These are phyloP conservation scores for Colletotrichum eremochloae DNA, from an alignment of 2,329 filamentous ascomycete species.

Conservation along the genomic window DNA sequence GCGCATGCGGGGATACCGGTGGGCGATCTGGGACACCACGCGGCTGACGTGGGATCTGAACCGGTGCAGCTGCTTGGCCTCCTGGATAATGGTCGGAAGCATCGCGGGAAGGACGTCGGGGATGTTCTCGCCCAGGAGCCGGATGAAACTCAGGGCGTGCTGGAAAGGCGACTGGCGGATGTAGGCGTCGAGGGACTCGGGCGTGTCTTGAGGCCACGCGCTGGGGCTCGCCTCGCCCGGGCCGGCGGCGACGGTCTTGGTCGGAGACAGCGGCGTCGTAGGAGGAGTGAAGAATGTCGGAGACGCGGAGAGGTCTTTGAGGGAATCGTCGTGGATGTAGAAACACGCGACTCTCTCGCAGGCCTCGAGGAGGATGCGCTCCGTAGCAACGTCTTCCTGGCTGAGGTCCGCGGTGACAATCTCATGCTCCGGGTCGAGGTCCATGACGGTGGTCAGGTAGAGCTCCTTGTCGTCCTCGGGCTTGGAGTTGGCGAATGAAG, in stretches of 20 bases:
- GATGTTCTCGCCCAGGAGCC: slow-evolving; percentile 45
- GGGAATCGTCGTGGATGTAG: slow-evolving; percentile 43
- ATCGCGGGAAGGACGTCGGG: slow-evolving; percentile 46
- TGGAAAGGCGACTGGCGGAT: slow-evolving; percentile 51
- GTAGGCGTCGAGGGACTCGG: slow-evolving; percentile 48
- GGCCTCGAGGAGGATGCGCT: slow-evolving; percentile 50
- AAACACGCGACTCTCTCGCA: slow-evolving; percentile 54
- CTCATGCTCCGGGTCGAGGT: slow-evolving; percentile 57
- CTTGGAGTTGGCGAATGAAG: slow-evolving; percentile 49
- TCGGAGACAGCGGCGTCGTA: slow-evolving; percentile 9
- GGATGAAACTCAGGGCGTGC: slow-evolving; percentile 49
- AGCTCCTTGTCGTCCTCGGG: slow-evolving; percentile 52
- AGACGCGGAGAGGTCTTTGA: slow-evolving; percentile 31
- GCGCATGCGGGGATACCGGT: slow-evolving; percentile 42
- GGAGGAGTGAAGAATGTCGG: slow-evolving; percentile 35
- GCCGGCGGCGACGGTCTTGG: not conserved
- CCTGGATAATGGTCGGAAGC: slow-evolving; percentile 46
- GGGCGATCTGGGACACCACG: slow-evolving; percentile 39
- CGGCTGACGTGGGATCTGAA: slow-evolving; percentile 49
- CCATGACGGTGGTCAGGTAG: slow-evolving; percentile 52
- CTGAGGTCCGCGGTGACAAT: slow-evolving; percentile 46
- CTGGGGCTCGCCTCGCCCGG: slow-evolving; percentile 10
- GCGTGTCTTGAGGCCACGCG: slow-evolving; percentile 45
- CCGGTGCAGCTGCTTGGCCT: slow-evolving; percentile 48
- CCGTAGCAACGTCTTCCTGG: slow-evolving; percentile 28